A percentile compares a stretch with the other conserved stretches of the same genome.
Conservation (phyloP, 1,284 basidiomycete species). For the Paramarasmius palmivorus region DNA sequence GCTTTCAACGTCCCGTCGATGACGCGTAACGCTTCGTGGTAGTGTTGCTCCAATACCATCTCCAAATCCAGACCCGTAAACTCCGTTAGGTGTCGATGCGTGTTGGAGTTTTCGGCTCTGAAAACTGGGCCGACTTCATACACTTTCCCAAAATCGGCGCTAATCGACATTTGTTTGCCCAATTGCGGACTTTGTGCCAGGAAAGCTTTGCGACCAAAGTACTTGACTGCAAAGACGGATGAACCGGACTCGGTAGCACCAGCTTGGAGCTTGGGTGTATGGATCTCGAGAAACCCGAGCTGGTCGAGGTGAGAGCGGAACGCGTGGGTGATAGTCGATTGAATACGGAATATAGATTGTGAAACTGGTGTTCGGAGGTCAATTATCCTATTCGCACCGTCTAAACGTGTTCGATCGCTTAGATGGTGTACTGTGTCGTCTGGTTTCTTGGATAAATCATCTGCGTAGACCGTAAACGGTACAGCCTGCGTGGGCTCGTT, state of each 20-base stretch:
- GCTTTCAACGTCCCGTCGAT: slow-evolving; percentile 81
- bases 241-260: slow-evolving; percentile 96
- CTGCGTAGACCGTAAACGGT: slow-evolving; percentile 8
- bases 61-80: slow-evolving; percentile 99
- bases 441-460: slow-evolving; percentile 38
- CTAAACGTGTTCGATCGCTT: slow-evolving; percentile 85
- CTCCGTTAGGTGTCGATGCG: slow-evolving; percentile 97
- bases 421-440: slow-evolving; percentile 51
- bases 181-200: slow-evolving; percentile 96
- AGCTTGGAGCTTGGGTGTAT: slow-evolving; percentile 96
- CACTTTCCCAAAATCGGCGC: slow-evolving; percentile 95
- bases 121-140: slow-evolving; percentile 98
- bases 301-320: slow-evolving; percentile 86
- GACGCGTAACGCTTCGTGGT: slow-evolving; percentile 91
- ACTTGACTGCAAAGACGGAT: slow-evolving; percentile 95
- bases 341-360: slow-evolving; percentile 94
- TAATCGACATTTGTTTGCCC: slow-evolving; percentile 99
- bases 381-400: slow-evolving; percentile 79
- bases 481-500: neutral
- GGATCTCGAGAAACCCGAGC: slow-evolving; percentile 90
- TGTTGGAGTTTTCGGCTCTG: slow-evolving; percentile 96
- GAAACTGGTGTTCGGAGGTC: slow-evolving; percentile 95
- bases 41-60: slow-evolving; percentile 97
- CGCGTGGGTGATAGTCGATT: slow-evolving; percentile 83
- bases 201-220: slow-evolving; percentile 89